Base-by-base conservation (phyloP, 495 filamentous ascomycete genomes). In the Penicillium roqueforti region DNA sequence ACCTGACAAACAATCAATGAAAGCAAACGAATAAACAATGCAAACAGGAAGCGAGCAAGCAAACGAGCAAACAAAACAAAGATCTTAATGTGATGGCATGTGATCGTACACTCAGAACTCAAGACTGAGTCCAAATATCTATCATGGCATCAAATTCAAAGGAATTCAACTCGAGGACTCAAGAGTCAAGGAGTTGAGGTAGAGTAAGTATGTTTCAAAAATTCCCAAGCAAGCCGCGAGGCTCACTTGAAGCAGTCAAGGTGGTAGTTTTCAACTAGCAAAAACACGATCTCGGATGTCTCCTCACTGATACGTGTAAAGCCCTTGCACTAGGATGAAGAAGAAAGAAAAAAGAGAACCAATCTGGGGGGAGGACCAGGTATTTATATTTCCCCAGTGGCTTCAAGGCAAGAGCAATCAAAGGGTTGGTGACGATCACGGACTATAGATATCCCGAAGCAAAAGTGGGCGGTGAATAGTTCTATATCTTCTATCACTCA, bases 261-360 rank as follows among this genome's bases (percentile, higher is more conserved):
- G 70, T 73, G 68, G 69, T 78, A 80, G 77, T 80, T 80, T 80
- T 80, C 77, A 80, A 80, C 76, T 77, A 80, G 77, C 77, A 78
- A 78, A 78, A 78, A 79, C 74, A 76, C 74, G 72, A 63, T 75
- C 76, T 80, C 77, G 77, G 77, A 80, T 74, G 65, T 71, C 70
- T 80, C 77, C 76, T 80, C 77, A 80, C 76, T 78, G 76, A 76
- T 63, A 71, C 72, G 74, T 74, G 74, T 79, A 78, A 74, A 74
- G 74, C 76, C 76, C 75, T 63, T 78, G 76, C 76, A 79, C 76
- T 63, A 75, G 74, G 73, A 77, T 77, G 66, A 53, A 67, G 58
- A 75, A 69, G 54, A 66, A 77, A 77, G 61, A 67, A 71, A 74
- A 63, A 62, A 57, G 60, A 59, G 65, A 28, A 56, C 51, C 16